Evolutionary conservation across 345 rosid genomes (phyloP).

Genomic region (Camelina sativa): DNA sequence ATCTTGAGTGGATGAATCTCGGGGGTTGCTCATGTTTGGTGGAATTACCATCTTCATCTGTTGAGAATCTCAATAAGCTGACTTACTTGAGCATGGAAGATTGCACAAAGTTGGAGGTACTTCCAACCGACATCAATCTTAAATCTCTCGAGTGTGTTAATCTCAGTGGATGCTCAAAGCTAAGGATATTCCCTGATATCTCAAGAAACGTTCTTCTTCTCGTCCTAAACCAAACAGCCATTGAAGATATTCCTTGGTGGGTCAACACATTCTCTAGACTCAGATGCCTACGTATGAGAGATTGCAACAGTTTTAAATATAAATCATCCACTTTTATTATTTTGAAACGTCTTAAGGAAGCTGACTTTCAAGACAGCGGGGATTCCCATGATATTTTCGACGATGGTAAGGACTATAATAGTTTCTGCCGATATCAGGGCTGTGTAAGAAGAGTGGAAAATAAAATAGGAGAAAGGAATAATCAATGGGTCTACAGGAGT

Average conservation of each 20-base stretch:
- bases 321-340: too few relatives aligned
- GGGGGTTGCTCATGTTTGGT: not conserved
- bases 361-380: too few relatives aligned
- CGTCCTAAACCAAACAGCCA: not conserved
- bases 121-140: not conserved
- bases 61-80: not conserved
- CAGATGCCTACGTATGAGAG: too few relatives aligned
- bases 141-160: slow-evolving; percentile 8
- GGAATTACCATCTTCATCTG: not conserved
- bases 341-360: too few relatives aligned
- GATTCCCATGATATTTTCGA: too few relatives aligned
- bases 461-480: too few relatives aligned
- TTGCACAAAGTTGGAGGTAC: not conserved
- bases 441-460: too few relatives aligned
- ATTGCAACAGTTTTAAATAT: too few relatives aligned
- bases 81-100: slow-evolving; percentile 5
- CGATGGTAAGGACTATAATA: too few relatives aligned
- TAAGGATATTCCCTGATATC: slow-evolving; percentile 20
- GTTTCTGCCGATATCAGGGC: too few relatives aligned
- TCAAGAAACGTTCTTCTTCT: not conserved
- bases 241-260: slow-evolving; percentile 24
- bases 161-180: slow-evolving; percentile 22
- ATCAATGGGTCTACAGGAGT: too few relatives aligned
- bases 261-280: not conserved
- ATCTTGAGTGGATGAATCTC: slow-evolving; percentile 6